Percentiles rank a stretch among this genome's conserved stretches.
These are phyloP conservation scores for Debaryomyces castellii DNA, from an alignment of 805 yeast genomes.

Conservation along the genomic window DNA sequence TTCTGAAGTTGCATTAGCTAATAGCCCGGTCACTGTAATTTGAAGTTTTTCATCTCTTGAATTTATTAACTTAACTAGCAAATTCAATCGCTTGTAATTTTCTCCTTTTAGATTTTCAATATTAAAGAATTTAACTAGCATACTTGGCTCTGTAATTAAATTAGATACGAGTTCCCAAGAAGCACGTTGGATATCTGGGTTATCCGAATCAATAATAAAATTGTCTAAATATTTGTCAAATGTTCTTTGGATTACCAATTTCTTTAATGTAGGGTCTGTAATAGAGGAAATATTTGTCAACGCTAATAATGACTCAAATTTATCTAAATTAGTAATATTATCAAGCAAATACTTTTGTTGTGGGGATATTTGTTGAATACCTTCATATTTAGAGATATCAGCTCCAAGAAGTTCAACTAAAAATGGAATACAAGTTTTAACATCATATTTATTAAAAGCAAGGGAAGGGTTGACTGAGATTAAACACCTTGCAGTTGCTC, in stretches of 20 bases:
- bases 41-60: constrained; percentile 31
- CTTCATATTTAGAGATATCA: constrained; percentile 19
- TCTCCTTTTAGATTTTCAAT: constrained; percentile 31
- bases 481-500: constrained; percentile 45
- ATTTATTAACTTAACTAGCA: constrained; percentile 33
- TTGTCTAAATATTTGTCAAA: constrained; percentile 47
- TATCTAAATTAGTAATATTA: constrained; percentile 37
- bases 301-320: constrained; percentile 59
- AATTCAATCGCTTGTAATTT: constrained; percentile 25
- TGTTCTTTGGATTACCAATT: constrained; percentile 42
- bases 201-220: constrained; percentile 36
- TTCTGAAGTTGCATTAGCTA: constrained; percentile 42
- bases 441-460: constrained; percentile 40
- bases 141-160: constrained; percentile 41
- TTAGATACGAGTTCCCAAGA: constrained; percentile 66
- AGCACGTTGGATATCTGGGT: constrained; percentile 51
- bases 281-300: constrained; percentile 65
- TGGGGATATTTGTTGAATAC: neutral
- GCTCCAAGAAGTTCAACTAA: constrained; percentile 47
- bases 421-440: constrained; percentile 46
- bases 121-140: constrained; percentile 60
- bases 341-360: constrained; percentile 22
- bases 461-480: constrained; percentile 43
- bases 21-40: constrained; percentile 31
- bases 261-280: constrained; percentile 35